Conservation (phyloP, 768 basidiomycete genomes). For the Gyrodon lividus region DNA sequence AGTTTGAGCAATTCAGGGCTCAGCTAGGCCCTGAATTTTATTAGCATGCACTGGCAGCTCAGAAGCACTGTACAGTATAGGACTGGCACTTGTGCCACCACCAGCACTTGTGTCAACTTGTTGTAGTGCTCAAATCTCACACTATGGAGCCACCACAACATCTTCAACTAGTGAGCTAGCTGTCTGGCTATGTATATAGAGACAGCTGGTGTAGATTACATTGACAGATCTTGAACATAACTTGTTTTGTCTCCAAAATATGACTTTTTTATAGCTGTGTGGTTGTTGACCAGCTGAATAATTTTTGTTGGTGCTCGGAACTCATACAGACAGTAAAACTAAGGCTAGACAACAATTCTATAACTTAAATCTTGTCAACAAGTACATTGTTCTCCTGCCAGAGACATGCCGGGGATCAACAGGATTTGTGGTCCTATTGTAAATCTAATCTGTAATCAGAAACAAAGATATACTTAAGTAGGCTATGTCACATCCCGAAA, state of each 20-base stretch:
- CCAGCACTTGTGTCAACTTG: neutral
- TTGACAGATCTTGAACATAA: neutral
- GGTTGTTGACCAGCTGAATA: neutral
- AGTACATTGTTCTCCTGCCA: neutral
- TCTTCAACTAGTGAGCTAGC: neutral
- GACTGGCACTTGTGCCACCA: neutral
- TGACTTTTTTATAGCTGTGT: neutral
- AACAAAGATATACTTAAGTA: neutral
- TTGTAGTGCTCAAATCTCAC: neutral
- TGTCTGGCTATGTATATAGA: neutral
- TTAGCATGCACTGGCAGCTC: too few species aligned
- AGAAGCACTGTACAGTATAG: neutral
- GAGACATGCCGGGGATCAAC: neutral
- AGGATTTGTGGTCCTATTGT: neutral
- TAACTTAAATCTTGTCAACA: neutral
- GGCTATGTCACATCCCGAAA: too few species aligned
- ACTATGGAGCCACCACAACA: neutral
- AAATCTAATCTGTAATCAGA: neutral
- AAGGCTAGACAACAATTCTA: neutral
- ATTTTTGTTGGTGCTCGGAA: neutral
- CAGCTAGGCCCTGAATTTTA: too few species aligned
- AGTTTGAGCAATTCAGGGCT: too few species aligned
- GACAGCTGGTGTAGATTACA: neutral
- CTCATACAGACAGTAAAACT: neutral
- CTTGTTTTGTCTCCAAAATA: neutral